Evolutionary conservation across 345 rosid species (phyloP).

Genomic region (Hevea brasiliensis): DNA sequence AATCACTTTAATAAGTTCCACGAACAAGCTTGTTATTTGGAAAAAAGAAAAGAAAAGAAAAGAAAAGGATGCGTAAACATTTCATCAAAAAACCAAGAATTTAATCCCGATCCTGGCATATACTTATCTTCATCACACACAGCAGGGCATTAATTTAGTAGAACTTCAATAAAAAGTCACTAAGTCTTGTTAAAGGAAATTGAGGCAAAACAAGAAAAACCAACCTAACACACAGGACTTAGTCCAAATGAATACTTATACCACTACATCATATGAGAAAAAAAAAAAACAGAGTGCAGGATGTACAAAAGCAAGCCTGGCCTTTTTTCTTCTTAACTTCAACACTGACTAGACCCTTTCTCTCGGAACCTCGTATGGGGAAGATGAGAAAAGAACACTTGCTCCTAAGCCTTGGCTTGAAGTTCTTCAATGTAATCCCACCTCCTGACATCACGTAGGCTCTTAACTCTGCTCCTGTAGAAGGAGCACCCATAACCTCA

Average conservation of each 20-base stretch:
- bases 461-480: conserved; percentile 75
- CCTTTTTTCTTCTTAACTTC: conserved; percentile 92
- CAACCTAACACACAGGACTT: background rate
- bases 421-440: conserved; percentile 61
- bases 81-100: background rate
- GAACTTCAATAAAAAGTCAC: background rate
- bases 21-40: background rate
- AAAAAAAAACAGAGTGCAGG: background rate
- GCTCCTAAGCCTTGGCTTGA: conserved; percentile 64
- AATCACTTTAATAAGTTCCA: background rate
- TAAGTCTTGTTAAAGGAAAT: background rate
- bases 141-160: background rate
- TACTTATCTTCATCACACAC: background rate
- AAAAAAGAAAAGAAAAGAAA: background rate
- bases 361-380: conserved; percentile 86
- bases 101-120: background rate
- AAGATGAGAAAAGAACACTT: conserved; percentile 88
- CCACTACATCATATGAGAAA: background rate
- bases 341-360: conserved; percentile 84
- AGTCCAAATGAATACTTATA: background rate
- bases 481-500: conserved; percentile 98
- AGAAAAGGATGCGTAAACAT: background rate
- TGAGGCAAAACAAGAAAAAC: background rate
- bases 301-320: conserved; percentile 55
- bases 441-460: conserved; percentile 98